Base-by-base conservation (phyloP, 805 yeast species). In the Sporopachydermia quercuum region DNA sequence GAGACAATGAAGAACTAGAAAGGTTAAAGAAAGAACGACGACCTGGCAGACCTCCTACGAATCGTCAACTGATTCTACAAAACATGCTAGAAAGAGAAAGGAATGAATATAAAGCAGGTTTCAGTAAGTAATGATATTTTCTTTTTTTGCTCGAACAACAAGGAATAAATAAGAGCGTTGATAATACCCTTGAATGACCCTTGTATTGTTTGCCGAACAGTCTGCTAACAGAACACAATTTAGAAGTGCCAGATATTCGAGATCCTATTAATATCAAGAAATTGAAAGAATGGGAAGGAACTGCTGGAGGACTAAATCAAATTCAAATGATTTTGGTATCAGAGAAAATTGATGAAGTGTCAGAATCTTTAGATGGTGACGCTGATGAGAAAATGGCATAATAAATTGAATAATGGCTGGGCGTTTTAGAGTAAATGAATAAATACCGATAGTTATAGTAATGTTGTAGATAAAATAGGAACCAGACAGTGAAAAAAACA, bases 11-110 rank as follows among this genome's bases (percentile, higher is more conserved):
- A 13, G 96, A 87, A 54, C 55, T 89, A 39, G 70, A 70, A n/a
- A 63, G 63, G 39, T 62, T 83, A 41, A 71, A 68, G 44, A 58
- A 55, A 3, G 72, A 68, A 40, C 73, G 94, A 63, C 72, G 94
- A 54, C 75, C 86, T n/a, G 93, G 94, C 14, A 71, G 97, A 61
- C 95, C 98, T 5, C 69, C 82, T 14, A 59, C 81, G 4, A 71
- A 70, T 44, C 74, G 75, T 52, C 94, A 84, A 50, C 76, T 74
- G 47, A 50, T 71, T 16, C 56, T 86, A 42, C 79, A 81, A 48
- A 71, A 69, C 46, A 71, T 71, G 51, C 65, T 66, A 37, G 74
- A 78, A 40, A 60, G 67, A 37, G 96, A 87, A 42, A 39, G 51
- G 33, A 70, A 71, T 34, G 74, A 79, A 42, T 85, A 70, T 49